Conservation (phyloP, 1,139 yeast genomes). For the Taphrina wiesneri region DNA sequence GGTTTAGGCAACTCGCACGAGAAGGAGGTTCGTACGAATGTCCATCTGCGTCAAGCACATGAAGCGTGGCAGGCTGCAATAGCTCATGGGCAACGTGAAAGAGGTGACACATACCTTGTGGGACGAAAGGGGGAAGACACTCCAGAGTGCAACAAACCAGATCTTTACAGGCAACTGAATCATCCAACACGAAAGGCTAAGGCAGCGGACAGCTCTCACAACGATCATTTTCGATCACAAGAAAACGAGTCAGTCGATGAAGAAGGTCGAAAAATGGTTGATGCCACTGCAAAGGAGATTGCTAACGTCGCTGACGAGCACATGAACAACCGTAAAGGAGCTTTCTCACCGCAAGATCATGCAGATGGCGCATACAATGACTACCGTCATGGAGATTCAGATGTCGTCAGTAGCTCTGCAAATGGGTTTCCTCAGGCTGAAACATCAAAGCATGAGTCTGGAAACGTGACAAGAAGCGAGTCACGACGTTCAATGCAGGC, state of each 20-base stretch:
- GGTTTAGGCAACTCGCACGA: constrained; percentile 11
- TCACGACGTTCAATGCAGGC: background rate
- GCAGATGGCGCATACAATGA: background rate
- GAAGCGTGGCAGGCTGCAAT: constrained; percentile 21
- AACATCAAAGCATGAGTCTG: background rate
- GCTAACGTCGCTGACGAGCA: background rate
- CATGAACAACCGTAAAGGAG: too few relatives aligned
- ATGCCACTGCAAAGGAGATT: background rate
- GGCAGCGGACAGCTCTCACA: background rate
- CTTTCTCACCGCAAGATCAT: too few relatives aligned
- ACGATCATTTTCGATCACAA: background rate
- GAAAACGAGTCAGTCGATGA: background rate
- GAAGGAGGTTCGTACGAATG: constrained; percentile 1
- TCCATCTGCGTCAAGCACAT: constrained; percentile 5
- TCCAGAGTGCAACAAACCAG: background rate
- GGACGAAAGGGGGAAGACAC: background rate
- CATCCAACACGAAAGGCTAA: background rate
- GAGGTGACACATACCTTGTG: constrained; percentile 7
- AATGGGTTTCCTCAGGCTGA: background rate
- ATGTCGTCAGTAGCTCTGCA: background rate
- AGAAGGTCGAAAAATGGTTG: background rate
- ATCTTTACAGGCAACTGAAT: background rate
- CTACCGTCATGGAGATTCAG: background rate
- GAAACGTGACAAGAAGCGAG: background rate
- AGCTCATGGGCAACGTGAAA: background rate